Evolutionary conservation across 176 grass and related monocot species (phyloP).

Genomic region (Ensete glaucum): DNA sequence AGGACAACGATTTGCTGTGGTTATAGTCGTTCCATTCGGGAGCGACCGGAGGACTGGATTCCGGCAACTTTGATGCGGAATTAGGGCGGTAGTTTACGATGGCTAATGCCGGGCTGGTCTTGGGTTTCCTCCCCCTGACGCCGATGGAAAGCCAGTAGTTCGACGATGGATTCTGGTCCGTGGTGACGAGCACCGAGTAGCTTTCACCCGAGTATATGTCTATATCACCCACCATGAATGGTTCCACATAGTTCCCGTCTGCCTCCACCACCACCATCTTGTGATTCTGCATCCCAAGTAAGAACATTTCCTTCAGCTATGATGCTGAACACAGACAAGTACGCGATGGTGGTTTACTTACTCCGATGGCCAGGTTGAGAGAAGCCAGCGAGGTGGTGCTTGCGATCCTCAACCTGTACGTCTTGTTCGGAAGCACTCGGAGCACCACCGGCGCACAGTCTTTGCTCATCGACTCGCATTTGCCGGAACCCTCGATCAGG

Average conservation of each 20-base stretch:
- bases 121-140: slow-evolving; percentile 44
- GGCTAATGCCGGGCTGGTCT: slow-evolving; percentile 53
- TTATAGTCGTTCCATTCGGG: slow-evolving; percentile 50
- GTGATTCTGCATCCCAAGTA: slow-evolving; percentile 34
- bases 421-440: slow-evolving; percentile 43
- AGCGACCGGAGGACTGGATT: slow-evolving; percentile 17
- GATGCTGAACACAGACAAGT: neutral
- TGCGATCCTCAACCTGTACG: slow-evolving; percentile 58
- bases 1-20: slow-evolving; percentile 37
- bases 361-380: slow-evolving; percentile 60
- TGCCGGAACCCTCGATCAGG: slow-evolving; percentile 15
- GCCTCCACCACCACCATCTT: slow-evolving; percentile 73
- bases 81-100: slow-evolving; percentile 41
- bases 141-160: slow-evolving; percentile 67
- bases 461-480: slow-evolving; percentile 26
- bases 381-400: slow-evolving; percentile 73
- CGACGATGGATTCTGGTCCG: slow-evolving; percentile 41
- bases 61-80: slow-evolving; percentile 14
- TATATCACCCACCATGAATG: slow-evolving; percentile 55
- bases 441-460: slow-evolving; percentile 50
- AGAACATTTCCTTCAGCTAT: neutral
- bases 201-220: slow-evolving; percentile 87
- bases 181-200: slow-evolving; percentile 68
- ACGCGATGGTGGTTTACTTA: slow-evolving; percentile 16
- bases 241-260: slow-evolving; percentile 67